Percentiles rank a stretch among this genome's conserved stretches.
These are phyloP conservation scores for Neonectria hederae DNA, from an alignment of 2,329 filamentous ascomycete genomes.

Conservation along the genomic window DNA sequence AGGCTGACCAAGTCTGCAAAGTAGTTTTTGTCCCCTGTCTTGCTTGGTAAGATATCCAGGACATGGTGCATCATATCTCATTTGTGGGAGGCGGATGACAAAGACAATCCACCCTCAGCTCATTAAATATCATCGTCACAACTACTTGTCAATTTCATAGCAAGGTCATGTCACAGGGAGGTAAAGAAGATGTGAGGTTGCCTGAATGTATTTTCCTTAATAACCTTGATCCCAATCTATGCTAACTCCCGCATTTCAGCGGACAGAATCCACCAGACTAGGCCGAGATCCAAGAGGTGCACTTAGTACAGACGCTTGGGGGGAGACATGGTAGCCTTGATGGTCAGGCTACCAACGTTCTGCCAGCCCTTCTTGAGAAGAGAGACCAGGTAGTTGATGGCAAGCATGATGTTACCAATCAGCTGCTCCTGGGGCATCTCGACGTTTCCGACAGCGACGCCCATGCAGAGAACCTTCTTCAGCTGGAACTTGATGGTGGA, in stretches of 20 bases:
- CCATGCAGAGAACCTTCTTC: slow-evolving; percentile 99
- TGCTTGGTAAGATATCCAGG: not conserved
- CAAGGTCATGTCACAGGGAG: not conserved
- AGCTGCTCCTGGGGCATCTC: slow-evolving; percentile 97
- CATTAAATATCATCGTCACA: not conserved
- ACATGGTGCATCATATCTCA: not conserved
- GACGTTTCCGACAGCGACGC: slow-evolving; percentile 98
- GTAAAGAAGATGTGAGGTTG: slow-evolving; percentile 5
- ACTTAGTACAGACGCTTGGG: slow-evolving; percentile 96
- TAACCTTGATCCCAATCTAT: slow-evolving; percentile 32
- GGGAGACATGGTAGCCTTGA: slow-evolving; percentile 99
- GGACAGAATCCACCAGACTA: slow-evolving; percentile 32
- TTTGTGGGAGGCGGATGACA: not conserved
- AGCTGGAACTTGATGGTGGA: slow-evolving; percentile 99
- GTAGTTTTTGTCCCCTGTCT: not conserved
- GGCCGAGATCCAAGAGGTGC: slow-evolving; percentile 36
- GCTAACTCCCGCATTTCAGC: slow-evolving; percentile 30
- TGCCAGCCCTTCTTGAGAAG: slow-evolving; percentile 99
- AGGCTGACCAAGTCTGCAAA: not conserved
- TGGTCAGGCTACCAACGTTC: slow-evolving; percentile 99
- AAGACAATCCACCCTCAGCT: not conserved
- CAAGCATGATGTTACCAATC: slow-evolving; percentile 98
- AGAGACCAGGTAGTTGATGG: slow-evolving; percentile 99
- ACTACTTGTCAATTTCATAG: too few relatives aligned
- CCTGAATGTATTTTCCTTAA: slow-evolving; percentile 25